Base-by-base conservation (phyloP, 345 rosid genomes). In the Eutrema yunnanense region DNA sequence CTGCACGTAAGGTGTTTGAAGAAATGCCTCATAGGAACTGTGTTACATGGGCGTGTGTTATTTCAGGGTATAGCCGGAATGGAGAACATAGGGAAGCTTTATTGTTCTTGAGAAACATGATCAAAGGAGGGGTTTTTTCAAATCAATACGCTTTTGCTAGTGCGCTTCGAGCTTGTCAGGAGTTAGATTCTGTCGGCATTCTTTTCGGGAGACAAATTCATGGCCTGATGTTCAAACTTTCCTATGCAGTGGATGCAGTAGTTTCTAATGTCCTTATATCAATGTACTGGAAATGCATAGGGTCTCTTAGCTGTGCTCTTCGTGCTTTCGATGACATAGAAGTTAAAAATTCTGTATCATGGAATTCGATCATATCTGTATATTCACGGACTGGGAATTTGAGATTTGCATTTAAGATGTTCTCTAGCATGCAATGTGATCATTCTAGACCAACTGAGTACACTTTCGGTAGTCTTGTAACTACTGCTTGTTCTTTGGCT, bases 401-500 rank as follows among this genome's bases (percentile, higher is more conserved):
- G 9, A 77, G 22, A 44, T 80, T 83, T 67, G 90, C 87, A 8
- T 89, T 90, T 71, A 59, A 83, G 72, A 79, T 90, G 71, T 86
- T 89, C 77, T 86, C 84, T 14, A 75, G 75, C 27, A 84, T 90
- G 96, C 90, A 86, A 36, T 81, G 55, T 36, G 84, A 83, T 41
- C 53, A 73, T 70, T 74, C 78, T 26, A 82, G 72, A 67, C 96
- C 97, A 72, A 90, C 82, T n/a, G 97, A 90, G 72, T 93, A 93
- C 56, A 91, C 98, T 26, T 85, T 84, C 8, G 97, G 96, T 56
- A 89, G 92, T 84, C 84, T 93, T 77, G 77, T 93, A 65, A 85
- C 87, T 65, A 84, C 81, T 47, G 87, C 96, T 54, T 79, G 82
- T 80, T 84, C 90, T 77, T 79, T 79, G 16, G 19, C 56, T 70